These are phyloP conservation scores for Aspergillus sp. DNA, from an alignment of 2,329 filamentous ascomycete genomes.

Conservation along the genomic window DNA sequence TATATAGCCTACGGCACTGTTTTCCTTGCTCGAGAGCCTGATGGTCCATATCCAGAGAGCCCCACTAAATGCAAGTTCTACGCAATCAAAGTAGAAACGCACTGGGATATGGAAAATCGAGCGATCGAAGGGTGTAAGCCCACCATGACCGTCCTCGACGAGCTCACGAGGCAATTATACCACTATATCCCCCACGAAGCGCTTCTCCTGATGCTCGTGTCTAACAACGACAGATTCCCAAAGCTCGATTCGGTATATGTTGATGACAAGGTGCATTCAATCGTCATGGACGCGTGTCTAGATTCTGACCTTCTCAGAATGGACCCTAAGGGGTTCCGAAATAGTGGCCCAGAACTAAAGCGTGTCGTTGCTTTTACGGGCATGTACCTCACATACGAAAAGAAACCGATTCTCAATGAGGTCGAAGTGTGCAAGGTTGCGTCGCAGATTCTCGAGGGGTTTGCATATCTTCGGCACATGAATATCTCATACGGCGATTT, in stretches of 20 bases:
- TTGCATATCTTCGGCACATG: conserved; percentile 24
- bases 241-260: conserved; percentile 23
- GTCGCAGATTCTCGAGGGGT: conserved; percentile 22
- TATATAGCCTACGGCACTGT: conserved; percentile 16
- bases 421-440: conserved; percentile 23
- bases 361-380: conserved; percentile 9
- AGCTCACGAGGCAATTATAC: neutral
- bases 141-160: neutral
- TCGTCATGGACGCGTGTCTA: conserved; percentile 24
- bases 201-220: conserved; percentile 17
- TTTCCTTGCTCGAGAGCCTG: conserved; percentile 13
- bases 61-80: conserved; percentile 5
- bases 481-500: conserved; percentile 22
- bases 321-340: neutral
- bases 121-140: neutral
- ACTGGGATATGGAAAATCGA: conserved; percentile 5
- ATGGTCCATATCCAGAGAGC: neutral
- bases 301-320: conserved; percentile 7
- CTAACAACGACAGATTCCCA: conserved; percentile 20
- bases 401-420: conserved; percentile 17
- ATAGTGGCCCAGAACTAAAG: neutral
- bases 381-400: conserved; percentile 7
- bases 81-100: conserved; percentile 17
- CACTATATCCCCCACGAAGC: conserved; percentile 23
- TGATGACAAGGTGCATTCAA: conserved; percentile 14